These are phyloP conservation scores for Aspergillus sp. DNA, from an alignment of 2,329 filamentous ascomycete genomes.

Conservation along the genomic window DNA sequence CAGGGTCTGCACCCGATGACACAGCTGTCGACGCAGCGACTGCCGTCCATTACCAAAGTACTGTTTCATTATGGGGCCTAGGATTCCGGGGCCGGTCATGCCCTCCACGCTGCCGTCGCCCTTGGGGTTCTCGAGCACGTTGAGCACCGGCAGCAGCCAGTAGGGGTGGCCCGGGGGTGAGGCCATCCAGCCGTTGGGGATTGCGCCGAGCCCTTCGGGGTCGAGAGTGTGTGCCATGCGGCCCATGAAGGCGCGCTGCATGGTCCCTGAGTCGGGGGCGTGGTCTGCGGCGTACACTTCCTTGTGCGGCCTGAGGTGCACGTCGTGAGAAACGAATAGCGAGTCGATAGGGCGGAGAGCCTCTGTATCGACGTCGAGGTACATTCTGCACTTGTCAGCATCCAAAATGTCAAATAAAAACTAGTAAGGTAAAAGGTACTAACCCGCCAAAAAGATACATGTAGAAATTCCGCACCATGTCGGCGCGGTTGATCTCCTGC, in stretches of 20 bases:
- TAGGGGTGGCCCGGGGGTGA: slow-evolving; percentile 22
- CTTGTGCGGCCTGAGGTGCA: slow-evolving; percentile 9
- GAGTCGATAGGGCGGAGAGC: slow-evolving; percentile 18
- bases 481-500: slow-evolving; percentile 21
- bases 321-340: slow-evolving; percentile 17
- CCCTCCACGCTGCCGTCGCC: slow-evolving; percentile 21
- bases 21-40: slow-evolving; percentile 11
- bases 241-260: slow-evolving; percentile 21
- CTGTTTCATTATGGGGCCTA: slow-evolving; percentile 15
- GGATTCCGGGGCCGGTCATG: slow-evolving; percentile 17
- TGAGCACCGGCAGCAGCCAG: slow-evolving; percentile 20
- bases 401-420: neutral
- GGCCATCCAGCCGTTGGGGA: slow-evolving; percentile 25
- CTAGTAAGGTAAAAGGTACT: neutral
- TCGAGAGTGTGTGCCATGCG: slow-evolving; percentile 19
- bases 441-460: slow-evolving; percentile 24
- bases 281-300: neutral
- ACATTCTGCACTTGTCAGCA: slow-evolving; percentile 16
- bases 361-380: slow-evolving; percentile 23
- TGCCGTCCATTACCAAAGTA: slow-evolving; percentile 9
- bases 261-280: neutral
- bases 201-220: slow-evolving; percentile 15
- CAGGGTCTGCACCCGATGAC: slow-evolving; percentile 9
- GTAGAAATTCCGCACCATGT: slow-evolving; percentile 21
- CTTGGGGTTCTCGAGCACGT: slow-evolving; percentile 19